Evolutionary conservation across 352 stramenopile species (phyloP).

Genomic region (Halophytophthora polymorphica): DNA sequence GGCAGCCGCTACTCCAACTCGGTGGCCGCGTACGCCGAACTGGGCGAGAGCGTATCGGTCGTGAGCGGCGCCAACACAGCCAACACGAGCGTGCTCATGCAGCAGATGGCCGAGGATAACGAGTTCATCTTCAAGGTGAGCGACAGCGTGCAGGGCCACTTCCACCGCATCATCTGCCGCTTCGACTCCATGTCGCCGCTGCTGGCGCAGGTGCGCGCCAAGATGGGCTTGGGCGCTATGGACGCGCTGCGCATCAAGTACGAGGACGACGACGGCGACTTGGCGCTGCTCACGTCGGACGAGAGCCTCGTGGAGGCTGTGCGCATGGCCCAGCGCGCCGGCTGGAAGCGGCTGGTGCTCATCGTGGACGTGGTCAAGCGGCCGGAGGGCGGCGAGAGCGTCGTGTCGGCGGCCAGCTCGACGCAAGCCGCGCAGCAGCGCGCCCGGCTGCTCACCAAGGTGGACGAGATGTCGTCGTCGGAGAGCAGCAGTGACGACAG

Average conservation of each 20-base stretch:
- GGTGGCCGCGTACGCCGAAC: constrained; percentile 69
- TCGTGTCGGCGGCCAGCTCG: constrained; percentile 35
- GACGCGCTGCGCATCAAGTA: constrained; percentile 83
- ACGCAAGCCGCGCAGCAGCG: constrained; percentile 23
- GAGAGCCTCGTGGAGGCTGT: constrained; percentile 85
- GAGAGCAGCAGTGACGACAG: constrained; percentile 33
- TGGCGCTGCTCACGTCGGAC: constrained; percentile 81
- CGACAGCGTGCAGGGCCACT: constrained; percentile 72
- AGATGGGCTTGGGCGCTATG: constrained; percentile 59
- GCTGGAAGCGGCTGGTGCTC: constrained; percentile 83
- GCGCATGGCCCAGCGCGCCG: constrained; percentile 77
- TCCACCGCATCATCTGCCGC: constrained; percentile 81
- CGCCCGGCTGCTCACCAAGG: constrained; percentile 70
- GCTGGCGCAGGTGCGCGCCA: constrained; percentile 78
- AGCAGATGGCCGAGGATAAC: constrained; percentile 60
- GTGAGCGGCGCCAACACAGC: constrained; percentile 78
- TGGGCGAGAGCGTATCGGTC: constrained; percentile 85
- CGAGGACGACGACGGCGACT: constrained; percentile 85
- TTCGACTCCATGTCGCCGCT: constrained; percentile 69
- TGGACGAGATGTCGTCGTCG: constrained; percentile 69
- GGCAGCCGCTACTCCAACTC: constrained; percentile 44
- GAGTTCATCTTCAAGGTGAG: constrained; percentile 89
- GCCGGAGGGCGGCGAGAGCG: constrained; percentile 28
- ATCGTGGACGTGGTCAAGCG: constrained; percentile 76
- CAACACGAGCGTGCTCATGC: constrained; percentile 71